Base-by-base conservation (phyloP, 2,329 filamentous ascomycete species). In the Sporothrix dimorphospora region DNA sequence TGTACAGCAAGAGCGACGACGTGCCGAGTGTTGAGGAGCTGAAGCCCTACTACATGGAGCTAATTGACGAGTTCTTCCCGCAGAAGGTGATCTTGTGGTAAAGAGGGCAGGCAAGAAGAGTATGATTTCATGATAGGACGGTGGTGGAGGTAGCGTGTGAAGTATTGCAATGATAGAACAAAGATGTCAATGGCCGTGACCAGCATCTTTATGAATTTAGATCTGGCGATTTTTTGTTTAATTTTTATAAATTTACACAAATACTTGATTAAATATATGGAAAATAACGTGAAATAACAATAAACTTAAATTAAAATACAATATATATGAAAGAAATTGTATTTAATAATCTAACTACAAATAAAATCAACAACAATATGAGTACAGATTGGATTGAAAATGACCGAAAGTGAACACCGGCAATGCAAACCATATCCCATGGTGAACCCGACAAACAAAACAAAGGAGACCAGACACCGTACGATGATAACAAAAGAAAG, bases 1-100 rank as follows among this genome's bases (percentile, higher is more conserved):
- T 97, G 69, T 97, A 97, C 84, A 95, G 92, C 84, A 97, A 97
- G 89, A 94, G 90, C 77, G 94, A 97, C 78, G 92, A 89, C 30
- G 86, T 94, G 27, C 94, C 93, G 1, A 90, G 88, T 72, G 88
- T 91, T 0, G 91, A 94, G 78, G 89, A 92, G 77, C 84, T 97
- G 72, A 97, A 95, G 88, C 89, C 88, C 6, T 94, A 93, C 81
- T 94, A 94, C 79, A 78, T 91, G 75, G 90, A 90, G 73, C 85
- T 94, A 70, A 93, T 94, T 75, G 87, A 93, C 75, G 91, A 93
- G 81, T 93, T 87, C 81, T 92, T 92, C 79, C 90, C 89, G 42
- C 84, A 88, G 72, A 89, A 87, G 83, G 85, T 91, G 69, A 84
- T 94, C 77, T 87, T 85, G 82, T 94, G 92, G 92, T 94, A 73